Evolutionary conservation across 2,329 filamentous ascomycete genomes (phyloP).

Genomic region (Mycocentrospora acerina): DNA sequence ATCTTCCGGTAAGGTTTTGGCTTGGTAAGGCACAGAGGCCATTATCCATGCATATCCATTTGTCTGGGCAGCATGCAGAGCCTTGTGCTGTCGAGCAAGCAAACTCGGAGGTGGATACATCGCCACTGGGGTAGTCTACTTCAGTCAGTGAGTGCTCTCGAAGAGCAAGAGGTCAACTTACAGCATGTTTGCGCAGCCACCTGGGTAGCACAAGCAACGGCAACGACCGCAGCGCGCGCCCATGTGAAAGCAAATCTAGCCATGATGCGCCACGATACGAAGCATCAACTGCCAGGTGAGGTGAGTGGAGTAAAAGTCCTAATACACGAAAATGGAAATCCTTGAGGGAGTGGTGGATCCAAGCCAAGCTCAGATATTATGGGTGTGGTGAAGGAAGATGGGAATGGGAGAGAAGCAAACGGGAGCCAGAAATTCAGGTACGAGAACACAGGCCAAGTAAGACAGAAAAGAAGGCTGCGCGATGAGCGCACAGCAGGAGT

Average conservation of each 20-base stretch:
- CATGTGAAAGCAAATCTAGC: constrained; percentile 14
- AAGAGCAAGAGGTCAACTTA: constrained; percentile 10
- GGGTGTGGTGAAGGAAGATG: constrained; percentile 7
- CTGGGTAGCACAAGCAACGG: constrained; percentile 18
- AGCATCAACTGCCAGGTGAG: constrained; percentile 8
- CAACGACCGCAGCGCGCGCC: constrained; percentile 21
- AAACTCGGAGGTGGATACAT: constrained; percentile 30
- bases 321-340: constrained; percentile 8
- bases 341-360: constrained; percentile 2
- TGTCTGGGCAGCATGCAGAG: constrained; percentile 39
- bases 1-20: constrained; percentile 31
- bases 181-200: constrained; percentile 32
- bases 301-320: constrained; percentile 5
- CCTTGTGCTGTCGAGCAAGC: constrained; percentile 37
- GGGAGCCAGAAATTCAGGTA: too few relatives aligned
- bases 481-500: too few relatives aligned
- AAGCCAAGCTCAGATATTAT: too few relatives aligned
- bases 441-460: too few relatives aligned
- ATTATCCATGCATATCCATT: constrained; percentile 41
- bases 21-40: constrained; percentile 38
- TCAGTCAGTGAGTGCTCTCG: constrained; percentile 9
- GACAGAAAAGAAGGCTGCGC: too few relatives aligned
- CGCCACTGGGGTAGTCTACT: constrained; percentile 39
- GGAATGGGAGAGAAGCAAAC: too few relatives aligned
- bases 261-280: constrained; percentile 12